Base-by-base conservation (phyloP, 2,329 filamentous ascomycete genomes). In the Paraphoma chrysanthemicola region DNA sequence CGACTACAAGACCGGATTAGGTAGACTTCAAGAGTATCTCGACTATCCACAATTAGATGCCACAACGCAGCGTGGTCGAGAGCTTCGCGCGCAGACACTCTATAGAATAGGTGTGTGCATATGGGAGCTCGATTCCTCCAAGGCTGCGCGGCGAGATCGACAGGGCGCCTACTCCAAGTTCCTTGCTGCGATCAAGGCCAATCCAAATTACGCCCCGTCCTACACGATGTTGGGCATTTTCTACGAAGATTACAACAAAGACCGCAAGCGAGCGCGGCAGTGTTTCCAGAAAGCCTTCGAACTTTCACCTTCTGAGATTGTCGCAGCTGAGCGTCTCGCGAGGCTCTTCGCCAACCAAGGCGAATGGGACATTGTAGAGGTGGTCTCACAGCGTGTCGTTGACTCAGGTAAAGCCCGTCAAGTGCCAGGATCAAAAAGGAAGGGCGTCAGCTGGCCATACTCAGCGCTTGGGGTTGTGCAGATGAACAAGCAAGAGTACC, bases 171-270 rank as follows among this genome's bases (percentile, higher is more conserved):
- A 98, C 72, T 82, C 87, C 33, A 90, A 88, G 67, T 97, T 97
- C 75, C 80, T 99, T 31, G 87, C 87, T 33, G 89, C 94, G 0
- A 83, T 99, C 51, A 94, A 94, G 75, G 91, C 88, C 51, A 92
- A 97, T 67, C 85, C 95, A 54, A 96, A 90, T 67, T 93, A 90
- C 74, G 93, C 95, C 1, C 91, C 95, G 0, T 89, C 93, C 2
- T 99, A 98, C 75, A 97, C 93, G 0, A 93, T 88, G 62, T 85
- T 99, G 4, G 95, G 95, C 14, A 82, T 94, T 7, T 99, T 90
- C 79, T 99, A 97, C 71, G 88, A 89, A 6, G 94, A 98, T 70
- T 97, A 97, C 71, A 90, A 87, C 53, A 92, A 89, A 63, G 95
- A 98, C 75, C 92, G 88, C 76, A 90, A 89, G 69, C 85, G 96